Conservation (phyloP, 345 rosid species). For the Bruguiera sexangula region DNA sequence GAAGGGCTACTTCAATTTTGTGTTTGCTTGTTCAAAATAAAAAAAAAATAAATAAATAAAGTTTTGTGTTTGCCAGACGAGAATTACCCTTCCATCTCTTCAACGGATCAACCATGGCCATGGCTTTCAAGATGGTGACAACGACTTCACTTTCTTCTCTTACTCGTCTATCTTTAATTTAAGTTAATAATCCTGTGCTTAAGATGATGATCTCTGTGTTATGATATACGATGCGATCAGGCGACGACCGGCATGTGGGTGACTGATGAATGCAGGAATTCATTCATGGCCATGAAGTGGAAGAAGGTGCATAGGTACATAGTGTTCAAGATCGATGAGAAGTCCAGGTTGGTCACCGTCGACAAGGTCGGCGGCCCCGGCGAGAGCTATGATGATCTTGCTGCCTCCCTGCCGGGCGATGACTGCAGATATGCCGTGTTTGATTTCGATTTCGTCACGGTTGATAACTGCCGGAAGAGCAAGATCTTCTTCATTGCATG, state of each 20-base stretch:
- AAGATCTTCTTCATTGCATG: conserved; percentile 98
- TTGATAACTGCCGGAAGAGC: conserved; percentile 93
- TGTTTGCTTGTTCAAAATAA: too few relatives aligned
- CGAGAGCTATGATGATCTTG: conserved; percentile 71
- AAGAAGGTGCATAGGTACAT: conserved; percentile 79
- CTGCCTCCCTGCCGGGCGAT: conserved; percentile 69
- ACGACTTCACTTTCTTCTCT: neutral
- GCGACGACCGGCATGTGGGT: conserved; percentile 96
- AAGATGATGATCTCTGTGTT: neutral
- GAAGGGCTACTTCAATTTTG: neutral
- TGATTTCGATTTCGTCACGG: conserved; percentile 91
- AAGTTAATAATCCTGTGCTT: neutral
- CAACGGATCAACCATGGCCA: conserved; percentile 61
- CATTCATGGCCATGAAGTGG: conserved; percentile 97
- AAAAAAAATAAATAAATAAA: too few relatives aligned
- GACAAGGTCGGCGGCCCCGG: conserved; percentile 90
- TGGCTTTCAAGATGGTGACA: conserved; percentile 97
- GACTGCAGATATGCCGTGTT: conserved; percentile 93
- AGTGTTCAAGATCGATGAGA: conserved; percentile 94
- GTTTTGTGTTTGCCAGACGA: neutral
- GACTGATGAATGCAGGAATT: conserved; percentile 77
- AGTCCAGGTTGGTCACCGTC: conserved; percentile 72
- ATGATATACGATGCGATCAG: conserved; percentile 24
- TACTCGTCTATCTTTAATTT: neutral
- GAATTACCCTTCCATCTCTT: neutral